Conservation (phyloP, 1,284 basidiomycete species). For the Pterulicium gracile region DNA sequence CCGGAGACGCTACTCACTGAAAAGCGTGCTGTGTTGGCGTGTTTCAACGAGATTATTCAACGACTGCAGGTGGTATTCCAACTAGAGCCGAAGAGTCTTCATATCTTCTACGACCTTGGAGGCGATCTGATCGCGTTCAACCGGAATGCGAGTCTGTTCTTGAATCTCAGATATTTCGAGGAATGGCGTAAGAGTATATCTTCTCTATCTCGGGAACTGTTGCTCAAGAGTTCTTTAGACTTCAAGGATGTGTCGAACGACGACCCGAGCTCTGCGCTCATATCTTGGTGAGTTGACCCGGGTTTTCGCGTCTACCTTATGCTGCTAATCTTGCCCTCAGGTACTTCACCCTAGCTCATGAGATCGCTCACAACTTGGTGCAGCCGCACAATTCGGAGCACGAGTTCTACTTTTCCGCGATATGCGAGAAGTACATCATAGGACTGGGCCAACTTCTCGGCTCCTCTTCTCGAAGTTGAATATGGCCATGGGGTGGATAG, state of each 20-base stretch:
- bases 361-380: slow-evolving; percentile 80
- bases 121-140: slow-evolving; percentile 94
- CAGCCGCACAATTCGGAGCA: slow-evolving; percentile 75
- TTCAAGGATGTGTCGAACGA: slow-evolving; percentile 57
- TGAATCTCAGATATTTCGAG: slow-evolving; percentile 82
- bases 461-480: too few relatives aligned
- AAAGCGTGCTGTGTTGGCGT: slow-evolving; percentile 44
- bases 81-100: slow-evolving; percentile 60
- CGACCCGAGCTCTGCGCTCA: slow-evolving; percentile 56
- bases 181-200: slow-evolving; percentile 66
- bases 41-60: slow-evolving; percentile 60
- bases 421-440: slow-evolving; percentile 52
- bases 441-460: neutral
- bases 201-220: slow-evolving; percentile 4
- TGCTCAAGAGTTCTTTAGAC: slow-evolving; percentile 32
- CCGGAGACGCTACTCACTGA: slow-evolving; percentile 33
- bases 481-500: too few relatives aligned
- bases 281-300: slow-evolving; percentile 53
- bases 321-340: slow-evolving; percentile 23
- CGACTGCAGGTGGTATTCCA: slow-evolving; percentile 50
- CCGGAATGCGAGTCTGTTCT: slow-evolving; percentile 78
- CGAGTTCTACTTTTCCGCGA: slow-evolving; percentile 89
- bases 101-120: slow-evolving; percentile 78
- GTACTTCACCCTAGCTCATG: slow-evolving; percentile 90
- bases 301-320: slow-evolving; percentile 1